Evolutionary conservation across 805 yeast species (phyloP), one percentile per base, ranked within the genome.

Genomic region (Saturnispora serradocipensis): DNA sequence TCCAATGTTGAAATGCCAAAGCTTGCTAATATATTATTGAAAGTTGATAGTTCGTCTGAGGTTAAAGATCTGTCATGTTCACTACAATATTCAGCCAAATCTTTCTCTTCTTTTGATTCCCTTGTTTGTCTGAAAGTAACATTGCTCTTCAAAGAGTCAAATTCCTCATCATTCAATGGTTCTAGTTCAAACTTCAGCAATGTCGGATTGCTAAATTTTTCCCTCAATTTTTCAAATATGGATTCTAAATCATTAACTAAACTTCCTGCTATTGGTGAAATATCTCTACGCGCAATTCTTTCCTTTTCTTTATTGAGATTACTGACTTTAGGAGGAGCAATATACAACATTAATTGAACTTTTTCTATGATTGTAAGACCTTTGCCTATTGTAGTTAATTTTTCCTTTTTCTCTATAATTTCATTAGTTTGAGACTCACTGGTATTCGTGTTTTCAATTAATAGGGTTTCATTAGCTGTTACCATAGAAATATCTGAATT

Each of bases 271-370:
- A 58, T 59, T 3, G 73, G 72, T 6, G 74, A 62, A 5, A 77
- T 69, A 54, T 77, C 81, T 46, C 77, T 66, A 54, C 77, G 67
- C 2, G 81, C 80, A 47, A 77, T 77, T 49, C 69, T 71, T 0
- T 67, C 49, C 50, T 74, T 73, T 27, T 65, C 68, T 20, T 69
- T 60, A 16, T 25, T 49, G 7, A 49, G 43, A 15, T 49, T 49
- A 18, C 51, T 49, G 3, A 49, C 28, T 24, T 44, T 49, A 8
- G 45, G 27, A 25, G 52, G 52, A 6, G 27, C 15, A 11, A 44
- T 36, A 15, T 44, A 44, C 5, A 24, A 10, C 7, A 35, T 27
- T 5, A 49, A 6, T 8, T 44, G 39, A 22, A 45, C 25, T 16
- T 44, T 43, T 11, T 49, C 52, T 22, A 36, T 25, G 7, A 49